phyloP scores from a whole-genome alignment of 331 rosid genomes.

The Prunus yedoensis region DNA sequence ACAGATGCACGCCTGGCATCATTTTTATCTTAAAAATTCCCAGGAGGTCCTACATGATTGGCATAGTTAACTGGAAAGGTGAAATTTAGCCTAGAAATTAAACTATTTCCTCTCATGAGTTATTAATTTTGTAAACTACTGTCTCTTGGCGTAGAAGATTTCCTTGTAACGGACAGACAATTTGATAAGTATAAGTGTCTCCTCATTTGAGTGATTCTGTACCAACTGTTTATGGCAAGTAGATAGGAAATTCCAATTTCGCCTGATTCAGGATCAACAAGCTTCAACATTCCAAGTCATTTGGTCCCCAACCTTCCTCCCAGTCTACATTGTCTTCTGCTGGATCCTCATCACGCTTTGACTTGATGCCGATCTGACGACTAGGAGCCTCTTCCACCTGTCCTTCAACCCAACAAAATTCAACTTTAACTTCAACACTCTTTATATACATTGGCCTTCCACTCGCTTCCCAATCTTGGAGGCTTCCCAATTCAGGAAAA shows the following conservation, averaged over 20 bases:
- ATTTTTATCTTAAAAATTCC: conserved; percentile 38
- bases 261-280: no score
- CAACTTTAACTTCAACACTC: conserved; percentile 58
- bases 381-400: conserved; percentile 36
- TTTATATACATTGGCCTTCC: conserved; percentile 59
- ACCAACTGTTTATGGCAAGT: no score
- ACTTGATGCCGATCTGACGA: no score
- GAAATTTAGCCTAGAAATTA: not conserved
- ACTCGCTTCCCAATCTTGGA: conserved; percentile 96
- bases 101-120: not conserved
- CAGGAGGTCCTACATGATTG: not conserved
- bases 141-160: not conserved
- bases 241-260: no score
- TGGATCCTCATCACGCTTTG: no score
- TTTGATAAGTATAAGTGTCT: no score
- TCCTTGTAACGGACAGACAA: not conserved
- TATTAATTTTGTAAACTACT: not conserved
- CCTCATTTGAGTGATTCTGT: no score
- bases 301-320: no score
- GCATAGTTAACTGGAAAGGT: not conserved
- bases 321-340: no score
- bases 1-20: conserved; percentile 61
- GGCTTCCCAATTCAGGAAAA: conserved; percentile 89
- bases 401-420: conserved; percentile 69
- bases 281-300: no score